Evolutionary conservation across 2,329 filamentous ascomycete species (phyloP).

Genomic region (Fusarium hainanense): DNA sequence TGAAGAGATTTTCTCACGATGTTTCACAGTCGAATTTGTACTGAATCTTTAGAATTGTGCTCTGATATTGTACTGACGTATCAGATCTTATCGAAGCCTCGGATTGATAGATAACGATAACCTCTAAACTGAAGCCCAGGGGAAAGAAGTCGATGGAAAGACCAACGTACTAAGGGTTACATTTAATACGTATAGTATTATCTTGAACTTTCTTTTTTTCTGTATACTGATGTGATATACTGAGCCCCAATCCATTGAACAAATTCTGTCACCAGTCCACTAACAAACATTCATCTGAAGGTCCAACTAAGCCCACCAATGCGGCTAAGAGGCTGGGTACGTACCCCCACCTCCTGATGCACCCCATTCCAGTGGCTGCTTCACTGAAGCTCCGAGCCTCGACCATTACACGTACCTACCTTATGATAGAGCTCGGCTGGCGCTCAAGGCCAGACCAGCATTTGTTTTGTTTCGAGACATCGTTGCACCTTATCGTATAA

Average conservation of each 20-base stretch:
- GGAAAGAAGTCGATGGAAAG: background rate
- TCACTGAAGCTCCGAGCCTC: constrained; percentile 11
- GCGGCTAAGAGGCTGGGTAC: constrained; percentile 36
- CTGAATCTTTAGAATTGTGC: background rate
- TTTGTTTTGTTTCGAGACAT: constrained; percentile 12
- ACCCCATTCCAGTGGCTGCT: constrained; percentile 18
- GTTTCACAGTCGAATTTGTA: background rate
- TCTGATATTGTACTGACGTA: background rate
- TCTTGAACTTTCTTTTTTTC: background rate
- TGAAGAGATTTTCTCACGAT: background rate
- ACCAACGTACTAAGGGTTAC: background rate
- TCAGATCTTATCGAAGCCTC: background rate
- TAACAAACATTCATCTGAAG: background rate
- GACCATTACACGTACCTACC: constrained; percentile 23
- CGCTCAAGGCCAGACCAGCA: constrained; percentile 29
- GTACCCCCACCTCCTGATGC: constrained; percentile 40
- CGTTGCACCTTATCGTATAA: constrained; percentile 3
- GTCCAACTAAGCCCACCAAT: constrained; percentile 3
- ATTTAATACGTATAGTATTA: background rate
- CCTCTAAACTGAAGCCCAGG: background rate
- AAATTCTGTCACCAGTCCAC: background rate
- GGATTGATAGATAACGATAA: background rate
- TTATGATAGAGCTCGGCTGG: constrained; percentile 33
- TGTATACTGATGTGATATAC: background rate
- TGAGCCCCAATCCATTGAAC: background rate